Evolutionary conservation across 495 filamentous ascomycete species (phyloP).

Genomic region (Hyaloscypha hepaticicola): DNA sequence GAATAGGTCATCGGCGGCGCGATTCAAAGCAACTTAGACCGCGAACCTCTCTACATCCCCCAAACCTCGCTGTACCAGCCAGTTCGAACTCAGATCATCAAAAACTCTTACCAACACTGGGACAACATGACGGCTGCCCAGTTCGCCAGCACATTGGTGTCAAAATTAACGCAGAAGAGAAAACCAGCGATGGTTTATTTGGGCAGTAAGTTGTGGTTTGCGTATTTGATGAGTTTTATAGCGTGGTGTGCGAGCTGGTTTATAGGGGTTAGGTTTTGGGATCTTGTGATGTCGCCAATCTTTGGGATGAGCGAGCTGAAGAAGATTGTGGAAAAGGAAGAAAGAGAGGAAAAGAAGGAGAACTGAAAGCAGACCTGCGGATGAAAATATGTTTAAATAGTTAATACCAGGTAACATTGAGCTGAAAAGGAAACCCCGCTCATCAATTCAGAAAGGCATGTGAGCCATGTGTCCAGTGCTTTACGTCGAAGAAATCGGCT

Average conservation of each 20-base stretch:
- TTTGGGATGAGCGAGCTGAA: not conserved
- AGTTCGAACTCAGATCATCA: not conserved
- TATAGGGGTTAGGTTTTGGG: not conserved
- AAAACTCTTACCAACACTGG: not conserved
- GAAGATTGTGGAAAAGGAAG: not conserved
- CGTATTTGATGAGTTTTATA: not conserved
- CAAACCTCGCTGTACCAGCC: not conserved
- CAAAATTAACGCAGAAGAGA: not conserved
- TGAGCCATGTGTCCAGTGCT: too few relatives aligned
- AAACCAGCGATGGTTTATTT: not conserved
- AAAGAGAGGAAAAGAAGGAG: not conserved
- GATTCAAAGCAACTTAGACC: not conserved
- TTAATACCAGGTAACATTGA: too few relatives aligned
- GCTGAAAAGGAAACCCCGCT: too few relatives aligned
- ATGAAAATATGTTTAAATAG: too few relatives aligned
- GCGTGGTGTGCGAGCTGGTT: not conserved
- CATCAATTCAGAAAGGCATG: too few relatives aligned
- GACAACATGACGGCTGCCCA: not conserved
- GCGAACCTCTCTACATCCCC: not conserved
- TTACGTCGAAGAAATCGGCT: conserved; percentile 39
- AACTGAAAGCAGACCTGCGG: not conserved
- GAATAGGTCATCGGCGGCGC: not conserved
- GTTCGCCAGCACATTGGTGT: not conserved
- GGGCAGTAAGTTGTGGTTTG: not conserved
- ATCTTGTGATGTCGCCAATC: not conserved